Conservation (phyloP, 768 basidiomycete genomes). For the Psilocybe cubensis region DNA sequence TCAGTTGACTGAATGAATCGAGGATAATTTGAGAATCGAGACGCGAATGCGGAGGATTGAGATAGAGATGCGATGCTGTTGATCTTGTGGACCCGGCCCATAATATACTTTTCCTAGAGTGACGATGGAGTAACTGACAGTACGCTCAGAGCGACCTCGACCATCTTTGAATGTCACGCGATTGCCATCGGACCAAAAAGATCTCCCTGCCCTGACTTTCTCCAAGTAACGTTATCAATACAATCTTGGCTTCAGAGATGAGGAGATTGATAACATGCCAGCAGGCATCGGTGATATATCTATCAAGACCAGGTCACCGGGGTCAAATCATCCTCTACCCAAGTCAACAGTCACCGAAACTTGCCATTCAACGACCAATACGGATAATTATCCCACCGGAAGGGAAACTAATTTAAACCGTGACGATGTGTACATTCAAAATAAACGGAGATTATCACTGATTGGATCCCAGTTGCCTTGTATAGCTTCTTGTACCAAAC, state of each 20-base stretch:
- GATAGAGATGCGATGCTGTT: constrained; percentile 18
- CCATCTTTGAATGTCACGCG: constrained; percentile 35
- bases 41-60: constrained; percentile 11
- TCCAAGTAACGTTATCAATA: constrained; percentile 19
- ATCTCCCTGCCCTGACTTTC: constrained; percentile 29
- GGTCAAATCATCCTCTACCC: constrained; percentile 6
- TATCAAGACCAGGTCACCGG: constrained; percentile 7
- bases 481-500: constrained; percentile 13
- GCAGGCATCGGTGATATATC: constrained; percentile 15
- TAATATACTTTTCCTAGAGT: constrained; percentile 31
- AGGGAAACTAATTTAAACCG: constrained; percentile 9
- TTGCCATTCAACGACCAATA: constrained; percentile 28
- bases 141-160: constrained; percentile 14
- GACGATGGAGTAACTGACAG: constrained; percentile 23
- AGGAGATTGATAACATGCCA: constrained; percentile 23
- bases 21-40: constrained; percentile 1
- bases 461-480: constrained; percentile 22
- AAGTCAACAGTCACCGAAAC: neutral
- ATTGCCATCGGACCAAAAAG: constrained; percentile 19
- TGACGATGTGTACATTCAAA: constrained; percentile 6
- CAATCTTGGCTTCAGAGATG: constrained; percentile 18
- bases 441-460: constrained; percentile 9
- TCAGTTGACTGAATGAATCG: neutral
- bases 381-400: constrained; percentile 30
- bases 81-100: constrained; percentile 20